A percentile compares a stretch with the other conserved stretches of the same genome.
phyloP scores from a whole-genome alignment of 768 basidiomycete genomes.

The Rhizopogon vesiculosus region DNA sequence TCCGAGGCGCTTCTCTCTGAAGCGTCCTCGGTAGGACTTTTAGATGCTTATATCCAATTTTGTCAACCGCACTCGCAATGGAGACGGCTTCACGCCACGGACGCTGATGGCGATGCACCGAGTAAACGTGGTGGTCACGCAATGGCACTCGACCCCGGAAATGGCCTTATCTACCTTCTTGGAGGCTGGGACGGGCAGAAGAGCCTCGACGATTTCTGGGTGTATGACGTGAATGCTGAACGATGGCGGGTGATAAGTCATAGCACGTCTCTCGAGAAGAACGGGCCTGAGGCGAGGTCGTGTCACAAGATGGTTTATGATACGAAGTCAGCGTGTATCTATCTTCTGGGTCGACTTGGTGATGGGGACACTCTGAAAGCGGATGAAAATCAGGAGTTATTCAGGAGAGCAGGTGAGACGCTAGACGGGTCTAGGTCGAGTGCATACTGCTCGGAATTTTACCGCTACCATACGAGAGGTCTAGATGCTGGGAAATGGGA shows the following conservation, averaged over 20 bases:
- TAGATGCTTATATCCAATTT: slow-evolving; percentile 50
- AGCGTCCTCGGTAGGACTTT: slow-evolving; percentile 53
- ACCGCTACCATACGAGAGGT: slow-evolving; percentile 67
- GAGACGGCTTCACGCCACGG: slow-evolving; percentile 54
- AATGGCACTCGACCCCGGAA: slow-evolving; percentile 69
- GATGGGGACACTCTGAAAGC: slow-evolving; percentile 44
- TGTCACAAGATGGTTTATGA: slow-evolving; percentile 87
- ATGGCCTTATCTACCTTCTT: slow-evolving; percentile 65
- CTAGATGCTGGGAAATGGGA: slow-evolving; percentile 67
- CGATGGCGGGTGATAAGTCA: slow-evolving; percentile 59
- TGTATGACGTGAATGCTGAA: slow-evolving; percentile 54
- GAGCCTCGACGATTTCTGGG: slow-evolving; percentile 78
- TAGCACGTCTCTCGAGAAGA: slow-evolving; percentile 47
- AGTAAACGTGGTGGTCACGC: slow-evolving; percentile 72
- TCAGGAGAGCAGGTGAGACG: slow-evolving; percentile 20
- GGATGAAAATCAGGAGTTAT: slow-evolving; percentile 28
- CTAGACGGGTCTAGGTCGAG: slow-evolving; percentile 13
- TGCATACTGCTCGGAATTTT: slow-evolving; percentile 63
- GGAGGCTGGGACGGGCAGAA: slow-evolving; percentile 77
- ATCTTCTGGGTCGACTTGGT: slow-evolving; percentile 64
- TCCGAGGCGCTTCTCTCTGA: slow-evolving; percentile 50
- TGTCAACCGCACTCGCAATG: slow-evolving; percentile 59
- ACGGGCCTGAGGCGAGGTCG: slow-evolving; percentile 66
- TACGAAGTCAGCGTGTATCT: slow-evolving; percentile 62
- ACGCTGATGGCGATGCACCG: slow-evolving; percentile 61